phyloP scores from a whole-genome alignment of 192 early-diverging fungal genomes.

The Backusella parvicylindrica region DNA sequence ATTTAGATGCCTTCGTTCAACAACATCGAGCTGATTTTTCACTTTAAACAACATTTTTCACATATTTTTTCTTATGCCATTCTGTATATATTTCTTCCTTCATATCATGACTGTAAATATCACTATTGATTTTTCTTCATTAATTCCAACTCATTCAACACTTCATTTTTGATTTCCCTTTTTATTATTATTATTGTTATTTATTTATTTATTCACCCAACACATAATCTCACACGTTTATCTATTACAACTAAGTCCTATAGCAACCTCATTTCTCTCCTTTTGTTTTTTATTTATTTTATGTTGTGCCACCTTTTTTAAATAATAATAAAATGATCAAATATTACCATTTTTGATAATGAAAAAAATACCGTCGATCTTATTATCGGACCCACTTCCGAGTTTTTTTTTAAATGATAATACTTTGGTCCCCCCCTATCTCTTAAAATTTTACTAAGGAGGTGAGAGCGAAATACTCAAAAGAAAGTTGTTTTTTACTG shows the following conservation, averaged over 20 bases:
- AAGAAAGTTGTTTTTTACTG: background rate
- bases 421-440: background rate
- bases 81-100: background rate
- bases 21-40: slow-evolving; percentile 19
- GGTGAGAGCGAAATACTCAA: background rate
- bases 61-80: background rate
- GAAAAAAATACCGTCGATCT: slow-evolving; percentile 1
- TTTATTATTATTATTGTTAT: too few species aligned
- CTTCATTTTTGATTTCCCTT: background rate
- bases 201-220: background rate
- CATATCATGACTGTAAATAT: background rate
- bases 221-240: background rate
- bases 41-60: background rate
- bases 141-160: background rate
- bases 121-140: background rate
- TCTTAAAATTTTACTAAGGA: background rate
- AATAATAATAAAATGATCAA: slow-evolving; percentile 1
- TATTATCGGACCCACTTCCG: background rate
- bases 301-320: background rate
- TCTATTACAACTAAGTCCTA: background rate
- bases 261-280: background rate
- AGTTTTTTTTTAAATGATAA: background rate
- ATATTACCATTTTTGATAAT: background rate
- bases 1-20: slow-evolving; percentile 11
- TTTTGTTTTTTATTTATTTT: background rate